Evolutionary conservation across 768 basidiomycete genomes (phyloP), one percentile per base, ranked within the genome.

Genomic region (Mycena vulgaris): DNA sequence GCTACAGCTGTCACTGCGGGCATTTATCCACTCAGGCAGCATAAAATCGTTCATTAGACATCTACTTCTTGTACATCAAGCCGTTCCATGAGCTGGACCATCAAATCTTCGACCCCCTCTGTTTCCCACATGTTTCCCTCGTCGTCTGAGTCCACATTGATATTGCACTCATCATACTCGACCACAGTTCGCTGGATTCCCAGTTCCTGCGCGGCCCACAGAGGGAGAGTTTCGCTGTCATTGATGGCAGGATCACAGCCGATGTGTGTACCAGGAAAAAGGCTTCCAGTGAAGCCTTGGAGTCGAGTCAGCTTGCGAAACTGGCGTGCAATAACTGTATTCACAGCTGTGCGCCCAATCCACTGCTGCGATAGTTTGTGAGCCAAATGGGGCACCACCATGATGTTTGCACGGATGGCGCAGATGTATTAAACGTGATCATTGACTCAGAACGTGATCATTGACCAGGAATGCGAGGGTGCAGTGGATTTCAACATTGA

Each of bases 401-500:
- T 53, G 19, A 31, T n/a, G 13, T 8, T 53, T 2, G 3, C 5
- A 8, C 28, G 28, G 30, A 53, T 53, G 28, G 52, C 52, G 52
- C 17, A 28, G 28, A 13, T 3, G 21, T 53, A 53, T 9, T 53
- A 27, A 8, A 31, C 30, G 52, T 53, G 52, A 17, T 61, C 60
- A 28, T 77, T n/a, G n/a, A n/a, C n/a, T n/a, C n/a, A n/a, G n/a
- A n/a, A 59, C 42, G 28, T 59, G 48, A 23, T 82, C 78, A 58
- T 82, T 75, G n/a, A 70, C 6, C 39, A 82, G 77, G 16, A 28
- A 72, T 0, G 79, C 78, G 48, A 69, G 60, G 5, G 83, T 47
- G 0, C 80, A 75, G 1, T 59, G 63, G 1, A 83, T 75, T 63
- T 83, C 83, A 17, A 83, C 63, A 51, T 83, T 79, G 33, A 78